These are phyloP conservation scores for Inga oerstediana DNA, from an alignment of 306 rosid genomes.

Conservation along the genomic window DNA sequence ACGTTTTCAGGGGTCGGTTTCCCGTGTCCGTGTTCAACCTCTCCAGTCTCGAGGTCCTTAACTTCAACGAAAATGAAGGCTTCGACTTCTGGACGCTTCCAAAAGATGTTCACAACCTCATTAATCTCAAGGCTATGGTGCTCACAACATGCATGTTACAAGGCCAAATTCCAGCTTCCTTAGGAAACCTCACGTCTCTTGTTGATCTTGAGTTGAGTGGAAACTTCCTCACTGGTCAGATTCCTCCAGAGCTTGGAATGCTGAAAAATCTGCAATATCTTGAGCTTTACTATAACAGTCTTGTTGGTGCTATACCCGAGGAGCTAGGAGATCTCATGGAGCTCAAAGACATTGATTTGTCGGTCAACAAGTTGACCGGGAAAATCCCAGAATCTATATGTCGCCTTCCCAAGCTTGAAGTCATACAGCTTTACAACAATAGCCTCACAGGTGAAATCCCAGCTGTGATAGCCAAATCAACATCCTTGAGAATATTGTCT, in stretches of 20 bases:
- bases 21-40: constrained; percentile 61
- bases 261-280: constrained; percentile 50
- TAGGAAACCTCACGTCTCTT: constrained; percentile 65
- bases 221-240: constrained; percentile 53
- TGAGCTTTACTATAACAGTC: constrained; percentile 64
- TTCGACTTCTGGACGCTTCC: constrained; percentile 59
- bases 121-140: constrained; percentile 51
- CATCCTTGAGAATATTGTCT: constrained; percentile 54
- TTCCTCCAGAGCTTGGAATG: constrained; percentile 56
- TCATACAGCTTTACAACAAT: constrained; percentile 73
- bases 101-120: constrained; percentile 39
- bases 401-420: constrained; percentile 61
- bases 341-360: constrained; percentile 61
- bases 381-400: constrained; percentile 57
- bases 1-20: constrained; percentile 51
- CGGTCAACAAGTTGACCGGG: constrained; percentile 64
- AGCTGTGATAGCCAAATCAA: constrained; percentile 46
- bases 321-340: constrained; percentile 62
- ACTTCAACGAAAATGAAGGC: constrained; percentile 53
- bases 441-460: constrained; percentile 61
- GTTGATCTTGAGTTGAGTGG: constrained; percentile 74
- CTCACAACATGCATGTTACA: constrained; percentile 56
- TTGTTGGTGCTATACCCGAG: constrained; percentile 52
- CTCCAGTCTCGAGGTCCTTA: constrained; percentile 52
- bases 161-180: constrained; percentile 52